A percentile compares a stretch with the other conserved stretches of the same genome.
These are phyloP conservation scores for Tinospora cordifolia DNA, from an alignment of 164 flowering plant species.

Conservation along the genomic window DNA sequence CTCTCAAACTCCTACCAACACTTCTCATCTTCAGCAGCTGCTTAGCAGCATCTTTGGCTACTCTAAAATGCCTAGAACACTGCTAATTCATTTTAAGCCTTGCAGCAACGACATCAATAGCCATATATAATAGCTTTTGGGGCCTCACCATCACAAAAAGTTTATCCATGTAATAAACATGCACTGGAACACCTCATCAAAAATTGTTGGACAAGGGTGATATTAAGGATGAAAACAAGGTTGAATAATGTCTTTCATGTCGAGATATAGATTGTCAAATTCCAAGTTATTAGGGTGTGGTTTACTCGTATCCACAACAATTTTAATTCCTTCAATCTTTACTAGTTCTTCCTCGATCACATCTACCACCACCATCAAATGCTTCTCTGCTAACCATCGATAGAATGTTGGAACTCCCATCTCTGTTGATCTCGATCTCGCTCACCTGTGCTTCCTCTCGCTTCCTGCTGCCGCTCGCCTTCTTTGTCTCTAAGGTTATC, in stretches of 20 bases:
- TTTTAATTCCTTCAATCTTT: constrained; percentile 57
- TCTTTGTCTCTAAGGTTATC: too few relatives aligned
- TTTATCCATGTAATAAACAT: constrained; percentile 38
- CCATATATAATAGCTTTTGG: constrained; percentile 41
- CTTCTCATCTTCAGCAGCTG: constrained; percentile 19
- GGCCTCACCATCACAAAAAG: constrained; percentile 40
- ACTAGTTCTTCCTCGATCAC: constrained; percentile 78
- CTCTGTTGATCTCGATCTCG: background rate
- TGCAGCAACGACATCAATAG: constrained; percentile 54
- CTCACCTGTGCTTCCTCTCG: background rate
- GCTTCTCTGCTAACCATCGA: constrained; percentile 92
- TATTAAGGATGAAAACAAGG: constrained; percentile 99
- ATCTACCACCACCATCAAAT: constrained; percentile 67
- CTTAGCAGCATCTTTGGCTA: constrained; percentile 45
- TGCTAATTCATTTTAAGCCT: constrained; percentile 56
- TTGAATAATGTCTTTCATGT: constrained; percentile 93
- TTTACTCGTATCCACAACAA: constrained; percentile 79
- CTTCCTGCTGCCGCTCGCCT: too few relatives aligned
- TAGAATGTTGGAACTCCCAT: constrained; percentile 98
- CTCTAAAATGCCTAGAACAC: constrained; percentile 38
- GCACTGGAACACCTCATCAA: too few relatives aligned
- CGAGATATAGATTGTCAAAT: constrained; percentile 81
- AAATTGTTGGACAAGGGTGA: too few relatives aligned
- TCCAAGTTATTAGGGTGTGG: constrained; percentile 81
- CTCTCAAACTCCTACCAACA: constrained; percentile 16